phyloP scores from a whole-genome alignment of 768 basidiomycete species.

The Psilocybe cubensis region DNA sequence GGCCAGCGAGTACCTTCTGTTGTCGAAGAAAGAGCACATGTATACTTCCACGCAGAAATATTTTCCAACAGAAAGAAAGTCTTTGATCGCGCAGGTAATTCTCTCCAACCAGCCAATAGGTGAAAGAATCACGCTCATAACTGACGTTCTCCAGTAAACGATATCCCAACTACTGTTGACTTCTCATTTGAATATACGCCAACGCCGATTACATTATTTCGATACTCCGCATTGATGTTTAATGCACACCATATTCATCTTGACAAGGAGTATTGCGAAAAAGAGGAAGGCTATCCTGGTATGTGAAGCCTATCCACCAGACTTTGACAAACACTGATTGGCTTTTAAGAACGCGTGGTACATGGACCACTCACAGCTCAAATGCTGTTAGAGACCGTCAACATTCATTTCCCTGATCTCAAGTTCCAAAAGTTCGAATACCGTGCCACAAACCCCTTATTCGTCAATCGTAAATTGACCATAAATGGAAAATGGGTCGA shows the following conservation, averaged over 20 bases:
- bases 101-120: background rate
- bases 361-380: constrained; percentile 84
- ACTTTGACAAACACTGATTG: background rate
- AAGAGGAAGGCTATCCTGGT: constrained; percentile 76
- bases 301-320: constrained; percentile 17
- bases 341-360: constrained; percentile 69
- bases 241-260: constrained; percentile 87
- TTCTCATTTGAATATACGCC: constrained; percentile 73
- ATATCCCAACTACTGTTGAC: constrained; percentile 49
- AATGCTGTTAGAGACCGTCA: constrained; percentile 70
- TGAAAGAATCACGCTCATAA: background rate
- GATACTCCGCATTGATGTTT: constrained; percentile 86
- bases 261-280: constrained; percentile 71
- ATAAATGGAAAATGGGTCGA: constrained; percentile 51
- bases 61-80: constrained; percentile 28
- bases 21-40: constrained; percentile 69
- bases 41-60: constrained; percentile 46
- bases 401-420: constrained; percentile 50
- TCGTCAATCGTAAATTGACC: constrained; percentile 53
- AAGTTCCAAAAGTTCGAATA: constrained; percentile 64
- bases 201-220: constrained; percentile 73
- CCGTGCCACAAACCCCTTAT: constrained; percentile 66
- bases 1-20: constrained; percentile 50
- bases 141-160: constrained; percentile 44
- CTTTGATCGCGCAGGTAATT: constrained; percentile 48